A percentile compares a stretch with the other conserved stretches of the same genome.
Evolutionary conservation across 352 stramenopile genomes (phyloP).

Genomic region (Globisporangium acanthophoron): DNA sequence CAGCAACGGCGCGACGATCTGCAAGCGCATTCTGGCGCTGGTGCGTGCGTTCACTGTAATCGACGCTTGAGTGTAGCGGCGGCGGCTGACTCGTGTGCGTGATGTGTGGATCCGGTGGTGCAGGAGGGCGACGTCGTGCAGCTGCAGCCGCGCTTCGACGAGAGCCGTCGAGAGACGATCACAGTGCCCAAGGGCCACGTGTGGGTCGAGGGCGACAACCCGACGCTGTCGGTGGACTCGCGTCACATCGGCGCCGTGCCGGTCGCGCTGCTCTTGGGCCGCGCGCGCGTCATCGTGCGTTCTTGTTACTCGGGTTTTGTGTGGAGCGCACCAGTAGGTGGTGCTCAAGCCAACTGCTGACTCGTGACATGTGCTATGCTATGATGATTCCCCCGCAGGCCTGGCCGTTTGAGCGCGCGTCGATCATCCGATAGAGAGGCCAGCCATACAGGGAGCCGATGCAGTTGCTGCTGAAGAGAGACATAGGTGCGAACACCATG

Average conservation of each 20-base stretch:
- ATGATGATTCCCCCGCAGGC: conserved; percentile 3
- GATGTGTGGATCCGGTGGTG: not conserved
- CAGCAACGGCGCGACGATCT: conserved; percentile 64
- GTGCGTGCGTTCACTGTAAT: conserved; percentile 19
- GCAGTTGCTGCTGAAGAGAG: too few species aligned
- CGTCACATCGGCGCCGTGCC: conserved; percentile 92
- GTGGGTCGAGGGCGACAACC: conserved; percentile 97
- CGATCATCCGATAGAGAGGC: conserved; percentile 21
- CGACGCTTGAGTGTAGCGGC: not conserved
- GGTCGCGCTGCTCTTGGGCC: conserved; percentile 77
- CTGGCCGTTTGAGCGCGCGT: conserved; percentile 13
- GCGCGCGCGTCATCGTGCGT: conserved; percentile 65
- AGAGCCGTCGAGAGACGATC: conserved; percentile 46
- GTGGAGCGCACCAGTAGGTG: too few species aligned
- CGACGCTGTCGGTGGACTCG: conserved; percentile 91
- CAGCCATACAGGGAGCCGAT: too few species aligned
- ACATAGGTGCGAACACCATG: not conserved
- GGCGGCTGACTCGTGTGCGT: not conserved
- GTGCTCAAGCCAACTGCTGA: too few species aligned
- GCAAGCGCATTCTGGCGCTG: conserved; percentile 84
- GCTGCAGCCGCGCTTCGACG: conserved; percentile 67
- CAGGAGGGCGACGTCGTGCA: conserved; percentile 80
- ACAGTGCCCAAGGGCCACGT: conserved; percentile 91
- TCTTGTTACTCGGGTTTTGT: conserved; percentile 5
- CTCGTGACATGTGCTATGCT: too few species aligned